These are phyloP conservation scores for Mycena olivaceomarginata DNA, from an alignment of 768 basidiomycete genomes.

Conservation along the genomic window DNA sequence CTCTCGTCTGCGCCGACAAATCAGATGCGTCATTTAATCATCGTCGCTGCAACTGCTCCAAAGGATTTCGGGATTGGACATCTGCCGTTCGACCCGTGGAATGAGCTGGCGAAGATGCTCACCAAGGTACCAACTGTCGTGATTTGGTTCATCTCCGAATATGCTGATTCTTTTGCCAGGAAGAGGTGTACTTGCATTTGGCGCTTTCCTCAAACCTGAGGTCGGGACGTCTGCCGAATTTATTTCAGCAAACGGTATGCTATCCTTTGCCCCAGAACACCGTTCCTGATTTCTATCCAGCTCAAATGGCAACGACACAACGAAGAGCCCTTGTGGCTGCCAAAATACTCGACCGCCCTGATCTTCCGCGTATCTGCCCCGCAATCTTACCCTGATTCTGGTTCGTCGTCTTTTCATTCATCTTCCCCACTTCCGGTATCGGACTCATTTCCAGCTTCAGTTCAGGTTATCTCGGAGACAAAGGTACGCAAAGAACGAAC, in stretches of 20 bases:
- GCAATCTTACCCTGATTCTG: constrained; percentile 14
- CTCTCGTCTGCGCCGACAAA: constrained; percentile 11
- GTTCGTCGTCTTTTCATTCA: constrained; percentile 19
- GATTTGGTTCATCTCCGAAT: not conserved
- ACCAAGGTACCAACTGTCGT: constrained; percentile 23
- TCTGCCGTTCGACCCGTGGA: constrained; percentile 35
- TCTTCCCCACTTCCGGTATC: not conserved
- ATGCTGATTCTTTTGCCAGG: constrained; percentile 11
- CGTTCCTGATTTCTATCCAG: constrained; percentile 10
- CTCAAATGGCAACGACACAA: constrained; percentile 35
- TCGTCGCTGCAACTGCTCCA: constrained; percentile 39
- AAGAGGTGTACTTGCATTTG: constrained; percentile 36
- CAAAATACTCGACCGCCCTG: constrained; percentile 37
- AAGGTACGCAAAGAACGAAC: constrained; percentile 22
- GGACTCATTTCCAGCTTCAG: not conserved
- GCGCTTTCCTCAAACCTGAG: constrained; percentile 32
- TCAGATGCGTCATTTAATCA: constrained; percentile 38
- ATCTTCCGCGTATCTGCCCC: constrained; percentile 39
- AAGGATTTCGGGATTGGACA: constrained; percentile 7
- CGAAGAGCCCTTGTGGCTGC: constrained; percentile 42
- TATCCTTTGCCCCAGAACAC: not conserved
- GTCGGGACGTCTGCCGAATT: constrained; percentile 23
- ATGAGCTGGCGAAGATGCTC: constrained; percentile 33
- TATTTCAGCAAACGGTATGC: constrained; percentile 42
- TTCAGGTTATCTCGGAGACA: not conserved